phyloP scores from a whole-genome alignment of 2,329 filamentous ascomycete species.

The Pseudogymnoascus sp. region DNA sequence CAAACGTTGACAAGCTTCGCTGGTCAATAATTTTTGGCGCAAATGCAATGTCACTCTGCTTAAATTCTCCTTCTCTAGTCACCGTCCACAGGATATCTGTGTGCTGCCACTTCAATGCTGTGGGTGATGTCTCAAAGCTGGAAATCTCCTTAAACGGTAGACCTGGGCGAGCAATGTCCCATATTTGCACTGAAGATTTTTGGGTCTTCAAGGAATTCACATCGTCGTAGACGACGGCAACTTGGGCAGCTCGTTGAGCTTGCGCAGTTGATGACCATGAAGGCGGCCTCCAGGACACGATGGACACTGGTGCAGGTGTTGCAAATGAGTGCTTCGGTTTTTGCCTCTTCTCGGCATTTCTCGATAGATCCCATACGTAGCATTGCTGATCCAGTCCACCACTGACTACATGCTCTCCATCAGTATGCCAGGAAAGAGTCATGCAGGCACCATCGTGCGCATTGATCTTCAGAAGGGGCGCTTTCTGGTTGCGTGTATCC shows the following conservation, averaged over 20 bases:
- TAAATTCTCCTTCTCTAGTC: slow-evolving; percentile 52
- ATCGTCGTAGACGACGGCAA: slow-evolving; percentile 55
- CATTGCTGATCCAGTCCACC: slow-evolving; percentile 54
- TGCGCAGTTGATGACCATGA: slow-evolving; percentile 58
- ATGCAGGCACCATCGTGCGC: slow-evolving; percentile 53
- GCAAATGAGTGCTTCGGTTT: slow-evolving; percentile 55
- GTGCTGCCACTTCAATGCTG: slow-evolving; percentile 53
- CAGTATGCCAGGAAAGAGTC: slow-evolving; percentile 58
- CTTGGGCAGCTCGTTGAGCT: slow-evolving; percentile 50
- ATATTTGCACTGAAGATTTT: slow-evolving; percentile 53
- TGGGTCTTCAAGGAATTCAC: slow-evolving; percentile 45
- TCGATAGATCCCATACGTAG: slow-evolving; percentile 57
- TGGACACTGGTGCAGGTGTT: slow-evolving; percentile 51
- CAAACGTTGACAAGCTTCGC: slow-evolving; percentile 51
- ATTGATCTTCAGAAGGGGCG: slow-evolving; percentile 50
- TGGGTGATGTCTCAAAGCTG: slow-evolving; percentile 49
- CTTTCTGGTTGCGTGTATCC: slow-evolving; percentile 48
- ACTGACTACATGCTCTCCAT: slow-evolving; percentile 57
- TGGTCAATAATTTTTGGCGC: slow-evolving; percentile 55
- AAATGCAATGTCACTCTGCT: slow-evolving; percentile 57
- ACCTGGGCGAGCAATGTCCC: slow-evolving; percentile 59
- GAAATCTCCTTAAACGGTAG: slow-evolving; percentile 61
- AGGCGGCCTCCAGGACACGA: slow-evolving; percentile 54
- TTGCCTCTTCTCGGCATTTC: slow-evolving; percentile 52
- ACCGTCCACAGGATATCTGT: slow-evolving; percentile 60